Evolutionary conservation across 2,329 filamentous ascomycete species (phyloP), one percentile per base, ranked within the genome.

Genomic region (Diaporthe caulivora): DNA sequence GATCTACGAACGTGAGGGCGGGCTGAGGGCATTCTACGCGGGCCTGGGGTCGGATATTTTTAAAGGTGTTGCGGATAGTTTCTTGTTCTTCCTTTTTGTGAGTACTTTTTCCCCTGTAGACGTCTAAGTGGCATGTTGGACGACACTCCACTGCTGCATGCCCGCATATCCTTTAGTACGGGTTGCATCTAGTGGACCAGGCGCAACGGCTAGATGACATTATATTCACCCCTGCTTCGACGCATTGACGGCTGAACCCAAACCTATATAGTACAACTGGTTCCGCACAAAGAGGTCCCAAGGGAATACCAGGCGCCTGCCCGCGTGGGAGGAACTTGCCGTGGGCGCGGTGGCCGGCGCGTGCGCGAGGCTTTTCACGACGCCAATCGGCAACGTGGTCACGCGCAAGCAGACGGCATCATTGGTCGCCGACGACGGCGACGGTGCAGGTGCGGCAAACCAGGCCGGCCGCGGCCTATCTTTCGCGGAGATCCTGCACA

Each of bases 331-430:
- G 78, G 94, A 97, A 82, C 87, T 98, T 44, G 88, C 89, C 10
- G 89, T 96, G 17, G 94, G 94, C 9, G 88, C 93, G 37, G 80
- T 92, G 0, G 93, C 95, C 0, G 94, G 95, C 9, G 92, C 93
- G 0, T 90, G 93, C 76, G 90, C 93, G 1, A 93, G 94, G 79
- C 84, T 93, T 64, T 89, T 95, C 76, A 97, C 94, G 0, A 95
- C 94, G 8, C 95, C 95, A 0, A 88, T 97, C 31, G 90, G 93
- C 64, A 97, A 95, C 78, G 90, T 97, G 34, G 93, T 97, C 4
- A 94, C 94, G 1, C 86, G 94, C 60, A 94, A 95, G 82, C 94
- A 97, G 83, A 94, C 93, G 2, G 88, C 91, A 1, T 87, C 87
- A 5, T 76, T 80, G 31, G 60, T 77, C 29, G 72, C 75, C 7